Evolutionary conservation across 2,329 filamentous ascomycete genomes (phyloP), one percentile per base, ranked within the genome.

Genomic region (Beauveria rudraprayagi): DNA sequence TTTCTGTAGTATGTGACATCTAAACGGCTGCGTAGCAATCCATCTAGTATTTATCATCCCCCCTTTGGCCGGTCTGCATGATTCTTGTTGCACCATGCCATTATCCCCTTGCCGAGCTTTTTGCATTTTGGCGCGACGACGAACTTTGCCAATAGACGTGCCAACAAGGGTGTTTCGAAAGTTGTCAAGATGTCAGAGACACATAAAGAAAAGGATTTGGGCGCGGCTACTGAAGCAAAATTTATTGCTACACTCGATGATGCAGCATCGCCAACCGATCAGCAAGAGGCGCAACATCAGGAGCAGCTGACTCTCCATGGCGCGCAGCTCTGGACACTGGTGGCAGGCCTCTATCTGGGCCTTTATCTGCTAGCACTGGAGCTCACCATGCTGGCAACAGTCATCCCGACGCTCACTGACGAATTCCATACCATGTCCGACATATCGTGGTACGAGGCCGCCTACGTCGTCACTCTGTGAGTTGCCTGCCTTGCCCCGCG

Each of bases 371-470:
- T 63, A 8, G 62, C 53, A 2, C 30, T 63, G n/a, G 62, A 61
- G 24, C 48, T 63, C 26, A 63, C 62, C 14, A 63, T 63, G 58
- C 59, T 63, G 17, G 50, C 62, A 11, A 63, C 62, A 9, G 53
- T 63, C 26, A 37, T 50, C 28, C 53, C 57, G 14, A 57, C 62
- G 4, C 56, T 63, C 8, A 63, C 62, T 16, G 26, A 61, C 22
- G 46, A 63, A 3, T 63, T 63, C 22, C 34, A 28, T 11, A 63
- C 59, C 6, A 43, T 63, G 1, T 34, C 54, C 24, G 59, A 63
- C 54, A 56, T 63, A 17, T 61, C 59, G 2, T 63, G 62, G 62
- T 63, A 63, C 54, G 62, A 63, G 34, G 16, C 62, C 8, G 53
- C 62, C 2, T 63, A 63, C 19, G 62, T 63, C 9, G 9, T 63